phyloP scores from a whole-genome alignment of 1,284 basidiomycete species.

The Cryptococcus sp. region DNA sequence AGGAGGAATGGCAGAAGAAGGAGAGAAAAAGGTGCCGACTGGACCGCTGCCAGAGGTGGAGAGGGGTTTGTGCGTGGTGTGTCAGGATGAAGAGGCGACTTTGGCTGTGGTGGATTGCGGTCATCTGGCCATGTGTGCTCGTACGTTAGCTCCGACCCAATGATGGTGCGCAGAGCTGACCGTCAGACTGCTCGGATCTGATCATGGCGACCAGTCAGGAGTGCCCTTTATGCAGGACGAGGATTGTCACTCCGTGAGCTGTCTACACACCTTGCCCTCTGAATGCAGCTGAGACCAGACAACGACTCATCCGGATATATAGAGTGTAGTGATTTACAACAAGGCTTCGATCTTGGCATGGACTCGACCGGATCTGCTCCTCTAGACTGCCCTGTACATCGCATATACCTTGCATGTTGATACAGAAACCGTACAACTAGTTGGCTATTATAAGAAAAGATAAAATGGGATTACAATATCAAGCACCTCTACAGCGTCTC shows the following conservation, averaged over 20 bases:
- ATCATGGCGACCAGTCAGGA: slow-evolving; percentile 72
- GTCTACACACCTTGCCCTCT: not conserved
- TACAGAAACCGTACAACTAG: not conserved
- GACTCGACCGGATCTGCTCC: too few species aligned
- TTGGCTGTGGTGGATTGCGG: slow-evolving; percentile 91
- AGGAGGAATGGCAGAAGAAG: slow-evolving; percentile 15
- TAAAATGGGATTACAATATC: not conserved
- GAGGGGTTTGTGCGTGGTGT: slow-evolving; percentile 76
- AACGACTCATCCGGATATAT: slow-evolving; percentile 66
- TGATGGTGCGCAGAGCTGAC: slow-evolving; percentile 1
- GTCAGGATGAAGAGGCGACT: slow-evolving; percentile 84
- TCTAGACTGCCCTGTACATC: too few species aligned
- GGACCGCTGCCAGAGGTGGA: slow-evolving; percentile 51
- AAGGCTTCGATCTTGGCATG: too few species aligned
- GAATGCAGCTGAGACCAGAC: slow-evolving; percentile 24
- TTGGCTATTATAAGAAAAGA: not conserved
- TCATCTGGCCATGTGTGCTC: slow-evolving; percentile 71
- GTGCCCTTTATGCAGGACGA: slow-evolving; percentile 77
- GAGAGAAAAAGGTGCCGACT: slow-evolving; percentile 25
- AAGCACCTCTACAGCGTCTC: not conserved
- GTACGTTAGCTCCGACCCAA: slow-evolving; percentile 18
- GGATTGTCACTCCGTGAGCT: slow-evolving; percentile 56
- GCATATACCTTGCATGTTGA: not conserved
- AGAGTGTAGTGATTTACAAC: slow-evolving; percentile 18
- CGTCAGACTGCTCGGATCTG: slow-evolving; percentile 64